These are phyloP conservation scores for Podosphaera leucotricha DNA, from an alignment of 2,329 filamentous ascomycete genomes.

Conservation along the genomic window DNA sequence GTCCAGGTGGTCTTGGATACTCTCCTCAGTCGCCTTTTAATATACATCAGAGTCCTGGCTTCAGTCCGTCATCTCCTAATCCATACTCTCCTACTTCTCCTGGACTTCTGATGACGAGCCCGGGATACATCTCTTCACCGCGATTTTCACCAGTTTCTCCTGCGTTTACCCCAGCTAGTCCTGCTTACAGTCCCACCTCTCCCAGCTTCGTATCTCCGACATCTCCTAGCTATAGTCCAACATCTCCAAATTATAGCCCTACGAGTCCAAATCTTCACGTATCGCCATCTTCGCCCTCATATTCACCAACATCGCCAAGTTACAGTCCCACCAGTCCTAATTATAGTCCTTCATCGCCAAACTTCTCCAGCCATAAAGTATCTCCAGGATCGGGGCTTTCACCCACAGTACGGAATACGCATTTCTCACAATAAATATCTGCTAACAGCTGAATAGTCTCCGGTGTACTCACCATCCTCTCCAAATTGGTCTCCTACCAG, in stretches of 20 bases:
- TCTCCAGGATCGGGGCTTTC: slow-evolving; percentile 1
- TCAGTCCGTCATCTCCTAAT: slow-evolving; percentile 1
- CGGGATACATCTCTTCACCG: slow-evolving; percentile 24
- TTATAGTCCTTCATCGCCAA: slow-evolving; percentile 2
- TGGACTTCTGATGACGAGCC: slow-evolving; percentile 29
- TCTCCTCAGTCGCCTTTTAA: slow-evolving; percentile 39
- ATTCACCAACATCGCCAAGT: slow-evolving; percentile 1
- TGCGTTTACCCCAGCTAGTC: slow-evolving; percentile 16
- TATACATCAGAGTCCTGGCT: slow-evolving; percentile 12
- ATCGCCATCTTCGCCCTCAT: slow-evolving; percentile 1
- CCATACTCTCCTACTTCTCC: slow-evolving; percentile 27
- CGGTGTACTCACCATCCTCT: slow-evolving; percentile 1
- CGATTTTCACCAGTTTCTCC: slow-evolving; percentile 34
- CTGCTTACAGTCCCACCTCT: slow-evolving; percentile 16
- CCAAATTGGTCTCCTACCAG: slow-evolving; percentile 3
- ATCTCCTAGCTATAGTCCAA: slow-evolving; percentile 2
- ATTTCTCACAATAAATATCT: neutral
- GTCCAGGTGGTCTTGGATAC: slow-evolving; percentile 46
- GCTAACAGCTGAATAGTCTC: neutral
- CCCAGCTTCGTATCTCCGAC: slow-evolving; percentile 26
- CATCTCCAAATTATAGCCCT: slow-evolving; percentile 1
- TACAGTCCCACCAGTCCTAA: slow-evolving; percentile 2
- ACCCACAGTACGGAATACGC: neutral
- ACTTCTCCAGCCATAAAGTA: slow-evolving; percentile 1
- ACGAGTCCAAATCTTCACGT: slow-evolving; percentile 2